Base-by-base conservation (phyloP, 768 basidiomycete species). In the Termitomyces sp. region DNA sequence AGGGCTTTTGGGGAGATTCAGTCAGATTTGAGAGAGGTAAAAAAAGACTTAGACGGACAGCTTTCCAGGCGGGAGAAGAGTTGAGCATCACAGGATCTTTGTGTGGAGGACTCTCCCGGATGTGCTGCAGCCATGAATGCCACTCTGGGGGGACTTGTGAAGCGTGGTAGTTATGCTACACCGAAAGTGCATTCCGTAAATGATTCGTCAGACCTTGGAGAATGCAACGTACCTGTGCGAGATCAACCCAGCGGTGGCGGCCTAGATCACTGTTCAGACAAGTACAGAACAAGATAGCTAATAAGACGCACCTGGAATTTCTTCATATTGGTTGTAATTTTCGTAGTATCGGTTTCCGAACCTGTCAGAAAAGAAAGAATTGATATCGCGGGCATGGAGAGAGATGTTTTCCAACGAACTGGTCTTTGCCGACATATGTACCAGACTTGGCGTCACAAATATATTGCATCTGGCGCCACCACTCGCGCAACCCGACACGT, bases 221-320 rank as follows among this genome's bases (percentile, higher is more conserved):
- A 27, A 38, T 12, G 7, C 58, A 46, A 58, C 79, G 56, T 60
- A 92, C 91, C 77, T 97, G 94, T 17, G 88, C 81, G 66, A 82
- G 93, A 75, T 98, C 96, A 42, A 98, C 86, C 96, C 96, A 98
- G 72, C 96, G 84, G 69, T 97, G 94, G 63, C 96, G 91, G 66
- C 95, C 95, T 92, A 69, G 12, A 45, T 14, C 47, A 60, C 0
- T 49, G 38, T 34, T 50, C 21, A 54, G 57, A 57, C 35, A 41
- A 44, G 50, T 35, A 53, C 19, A 17, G 9, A 37, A 25, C 4
- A 47, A 23, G 3, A 44, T n/a, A 38, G 16, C 3, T 27, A 23
- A 50, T 21, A 14, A 49, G 25, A 73, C 82, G 38, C 59, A 91
- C 93, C 94, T 54, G 95, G 95, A 45, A 95, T 72, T 69, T 98